A percentile compares a stretch with the other conserved stretches of the same genome.
These are phyloP conservation scores for Podospora comata DNA, from an alignment of 495 filamentous ascomycete species.

Conservation along the genomic window DNA sequence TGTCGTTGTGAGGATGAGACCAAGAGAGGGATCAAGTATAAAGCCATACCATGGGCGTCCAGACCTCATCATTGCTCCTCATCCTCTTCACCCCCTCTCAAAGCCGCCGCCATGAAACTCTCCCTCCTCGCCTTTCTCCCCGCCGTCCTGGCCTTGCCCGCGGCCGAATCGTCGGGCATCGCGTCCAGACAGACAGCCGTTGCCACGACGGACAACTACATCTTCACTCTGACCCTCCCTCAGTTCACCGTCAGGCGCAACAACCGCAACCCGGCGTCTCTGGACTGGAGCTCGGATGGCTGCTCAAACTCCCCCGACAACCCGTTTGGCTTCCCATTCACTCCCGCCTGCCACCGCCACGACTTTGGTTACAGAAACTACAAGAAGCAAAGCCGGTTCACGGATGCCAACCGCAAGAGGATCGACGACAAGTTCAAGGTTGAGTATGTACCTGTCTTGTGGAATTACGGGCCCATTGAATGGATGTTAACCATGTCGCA, in stretches of 20 bases:
- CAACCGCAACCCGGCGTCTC: constrained; percentile 28
- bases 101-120: constrained; percentile 33
- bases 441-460: constrained; percentile 28
- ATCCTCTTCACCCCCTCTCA: constrained; percentile 6
- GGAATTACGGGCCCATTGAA: too few species aligned
- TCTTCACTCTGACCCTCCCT: constrained; percentile 35
- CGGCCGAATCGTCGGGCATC: background rate
- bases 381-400: constrained; percentile 42
- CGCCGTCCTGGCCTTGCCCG: constrained; percentile 5
- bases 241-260: constrained; percentile 33
- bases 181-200: constrained; percentile 12
- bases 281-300: constrained; percentile 44
- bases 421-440: constrained; percentile 46
- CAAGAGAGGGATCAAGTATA: background rate
- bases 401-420: constrained; percentile 24
- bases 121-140: constrained; percentile 25
- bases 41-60: background rate
- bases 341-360: constrained; percentile 43
- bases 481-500: constrained; percentile 22
- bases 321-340: constrained; percentile 46
- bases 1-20: background rate
- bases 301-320: constrained; percentile 45
- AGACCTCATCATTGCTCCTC: background rate
- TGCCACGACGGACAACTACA: constrained; percentile 37
- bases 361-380: constrained; percentile 52